Conservation (phyloP, 345 rosid genomes). For the Salix suchowensis region DNA sequence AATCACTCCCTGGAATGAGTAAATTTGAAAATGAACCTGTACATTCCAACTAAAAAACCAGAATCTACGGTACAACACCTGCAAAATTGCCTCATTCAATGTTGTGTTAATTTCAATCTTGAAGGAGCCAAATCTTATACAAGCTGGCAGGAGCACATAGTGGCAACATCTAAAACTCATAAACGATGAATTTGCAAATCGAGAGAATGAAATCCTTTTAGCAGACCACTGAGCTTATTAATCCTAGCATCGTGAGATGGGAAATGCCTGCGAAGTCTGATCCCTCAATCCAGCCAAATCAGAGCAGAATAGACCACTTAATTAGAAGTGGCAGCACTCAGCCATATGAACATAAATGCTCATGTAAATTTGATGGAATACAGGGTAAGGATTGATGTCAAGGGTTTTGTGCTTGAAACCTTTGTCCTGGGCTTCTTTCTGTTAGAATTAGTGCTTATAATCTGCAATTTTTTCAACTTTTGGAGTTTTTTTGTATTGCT, state of each 20-base stretch:
- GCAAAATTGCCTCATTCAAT: background rate
- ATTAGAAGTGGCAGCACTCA: background rate
- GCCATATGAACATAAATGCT: background rate
- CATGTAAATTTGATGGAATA: slow-evolving; percentile 8
- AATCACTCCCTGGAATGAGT: too few relatives aligned
- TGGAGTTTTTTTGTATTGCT: background rate
- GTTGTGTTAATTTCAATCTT: background rate
- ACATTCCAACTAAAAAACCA: background rate
- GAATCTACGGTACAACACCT: background rate
- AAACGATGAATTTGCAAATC: slow-evolving; percentile 38
- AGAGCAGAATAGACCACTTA: background rate
- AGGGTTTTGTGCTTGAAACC: background rate
- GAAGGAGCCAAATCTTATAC: background rate
- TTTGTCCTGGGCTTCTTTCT: background rate
- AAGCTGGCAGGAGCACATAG: slow-evolving; percentile 29
- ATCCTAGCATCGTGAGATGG: slow-evolving; percentile 26
- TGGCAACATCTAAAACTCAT: slow-evolving; percentile 30
- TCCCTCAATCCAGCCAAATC: background rate
- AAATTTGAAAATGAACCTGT: too few relatives aligned
- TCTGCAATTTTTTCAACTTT: background rate
- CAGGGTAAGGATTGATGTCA: slow-evolving; percentile 11
- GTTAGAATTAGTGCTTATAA: background rate
- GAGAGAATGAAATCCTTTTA: slow-evolving; percentile 23
- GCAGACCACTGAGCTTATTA: slow-evolving; percentile 19
- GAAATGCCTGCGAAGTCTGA: slow-evolving; percentile 8